Evolutionary conservation across 306 rosid genomes (phyloP).

Genomic region (Lathyrus sativus): DNA sequence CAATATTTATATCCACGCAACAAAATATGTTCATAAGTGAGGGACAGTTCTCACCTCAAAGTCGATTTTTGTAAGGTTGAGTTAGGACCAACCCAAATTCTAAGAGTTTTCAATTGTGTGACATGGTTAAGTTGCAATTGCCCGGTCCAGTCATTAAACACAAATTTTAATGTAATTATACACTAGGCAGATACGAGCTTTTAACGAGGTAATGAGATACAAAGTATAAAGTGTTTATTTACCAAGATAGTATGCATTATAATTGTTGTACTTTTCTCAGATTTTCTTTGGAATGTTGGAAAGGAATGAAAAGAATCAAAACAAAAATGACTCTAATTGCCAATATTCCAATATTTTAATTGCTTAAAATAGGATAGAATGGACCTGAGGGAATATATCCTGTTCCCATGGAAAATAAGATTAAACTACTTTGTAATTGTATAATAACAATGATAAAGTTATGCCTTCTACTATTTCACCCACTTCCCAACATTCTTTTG

Average conservation of each 20-base stretch:
- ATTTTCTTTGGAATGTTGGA: background rate
- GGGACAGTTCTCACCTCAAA: too few species aligned
- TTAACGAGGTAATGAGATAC: background rate
- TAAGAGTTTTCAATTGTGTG: background rate
- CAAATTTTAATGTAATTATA: background rate
- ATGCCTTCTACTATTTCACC: background rate
- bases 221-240: background rate
- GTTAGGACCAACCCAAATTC: too few species aligned
- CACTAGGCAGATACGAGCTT: background rate
- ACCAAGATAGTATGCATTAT: background rate
- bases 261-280: background rate
- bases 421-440: background rate
- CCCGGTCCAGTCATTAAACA: background rate
- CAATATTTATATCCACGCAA: too few species aligned
- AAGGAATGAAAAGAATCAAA: background rate
- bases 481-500: background rate
- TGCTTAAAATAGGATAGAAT: constrained; percentile 9
- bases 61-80: too few species aligned
- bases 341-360: background rate
- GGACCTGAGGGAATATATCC: background rate
- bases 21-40: too few species aligned
- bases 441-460: too few species aligned
- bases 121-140: background rate
- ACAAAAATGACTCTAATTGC: background rate
- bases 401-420: background rate